Base-by-base conservation (phyloP, 345 rosid genomes). In the Pugionium dolabratum region DNA sequence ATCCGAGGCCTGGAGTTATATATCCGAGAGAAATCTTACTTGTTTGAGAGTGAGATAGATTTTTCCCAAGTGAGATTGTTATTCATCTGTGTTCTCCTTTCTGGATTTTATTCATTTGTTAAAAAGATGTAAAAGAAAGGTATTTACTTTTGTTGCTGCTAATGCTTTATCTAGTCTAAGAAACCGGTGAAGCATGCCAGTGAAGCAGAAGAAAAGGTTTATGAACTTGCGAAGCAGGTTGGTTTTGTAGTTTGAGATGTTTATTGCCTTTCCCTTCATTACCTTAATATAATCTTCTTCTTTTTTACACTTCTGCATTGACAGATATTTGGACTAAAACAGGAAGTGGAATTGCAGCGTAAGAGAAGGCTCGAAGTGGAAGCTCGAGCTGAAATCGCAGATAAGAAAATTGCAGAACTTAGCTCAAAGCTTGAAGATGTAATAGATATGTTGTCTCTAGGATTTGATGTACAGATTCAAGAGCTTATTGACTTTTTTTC, bases 201-300 rank as follows among this genome's bases (percentile, higher is more conserved):
- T 70, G 40, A 47, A 59, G 34, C 64, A 26, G 66, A 77, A 54
- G 67, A 27, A 41, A 59, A 61, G 47, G 62, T 69, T 39, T 55
- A 44, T 46, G 45, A 79, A 43, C 78, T 82, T 59, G 70, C 75
- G 70, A 79, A 75, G 49, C 80, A 82, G 80, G 86, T 79, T 64
- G 29, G 72, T 54, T 65, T 59, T 54, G 10, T 63, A 2, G 48
- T 37, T 27, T 33, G 43, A 40, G 56, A 32, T 39, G 44, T 50
- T 26, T 42, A 0, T 42, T 54, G 40, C n/a, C 26, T 67, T 46
- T 40, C 29, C 54, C 30, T 9, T 40, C 30, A 10, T 34, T 49
- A n/a, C 28, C 40, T 53, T 33, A 18, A 10, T 10, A 28, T 2
- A 2, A 2, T 36, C 10, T 2, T 0, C 46, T 3, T 51, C 11